phyloP scores from a whole-genome alignment of 345 rosid genomes.

The Jatropha curcas region DNA sequence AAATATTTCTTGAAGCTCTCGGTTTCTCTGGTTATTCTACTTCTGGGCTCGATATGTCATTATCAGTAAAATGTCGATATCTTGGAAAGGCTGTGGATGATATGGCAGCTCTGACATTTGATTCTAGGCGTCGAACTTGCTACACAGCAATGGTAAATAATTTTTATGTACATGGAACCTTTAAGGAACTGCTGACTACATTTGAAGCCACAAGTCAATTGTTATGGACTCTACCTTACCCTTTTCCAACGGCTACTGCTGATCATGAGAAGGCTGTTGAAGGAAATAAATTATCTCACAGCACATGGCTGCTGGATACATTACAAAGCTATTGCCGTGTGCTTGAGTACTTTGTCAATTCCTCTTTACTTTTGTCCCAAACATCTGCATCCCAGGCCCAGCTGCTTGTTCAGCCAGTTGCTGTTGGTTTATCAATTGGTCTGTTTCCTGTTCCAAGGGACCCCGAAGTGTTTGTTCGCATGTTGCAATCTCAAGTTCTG shows the following conservation, averaged over 20 bases:
- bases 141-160: conserved; percentile 84
- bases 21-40: conserved; percentile 71
- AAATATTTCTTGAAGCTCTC: conserved; percentile 79
- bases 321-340: conserved; percentile 75
- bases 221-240: conserved; percentile 72
- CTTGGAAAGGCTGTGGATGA: conserved; percentile 93
- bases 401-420: conserved; percentile 85
- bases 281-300: conserved; percentile 61
- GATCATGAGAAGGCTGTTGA: conserved; percentile 71
- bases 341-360: conserved; percentile 85
- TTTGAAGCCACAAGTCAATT: conserved; percentile 95
- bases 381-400: conserved; percentile 78
- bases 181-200: conserved; percentile 84
- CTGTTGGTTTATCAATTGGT: conserved; percentile 86
- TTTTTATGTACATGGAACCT: conserved; percentile 89
- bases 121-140: conserved; percentile 78
- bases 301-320: conserved; percentile 79
- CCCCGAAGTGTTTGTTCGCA: conserved; percentile 78
- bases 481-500: conserved; percentile 90
- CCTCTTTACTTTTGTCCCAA: conserved; percentile 64
- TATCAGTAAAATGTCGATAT: conserved; percentile 87
- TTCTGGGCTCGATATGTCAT: conserved; percentile 55
- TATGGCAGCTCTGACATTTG: conserved; percentile 73
- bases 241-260: conserved; percentile 47
- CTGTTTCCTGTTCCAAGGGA: conserved; percentile 91